Evolutionary conservation across 495 filamentous ascomycete species (phyloP), one percentile per base, ranked within the genome.

Genomic region (Achaetomiella virescens): DNA sequence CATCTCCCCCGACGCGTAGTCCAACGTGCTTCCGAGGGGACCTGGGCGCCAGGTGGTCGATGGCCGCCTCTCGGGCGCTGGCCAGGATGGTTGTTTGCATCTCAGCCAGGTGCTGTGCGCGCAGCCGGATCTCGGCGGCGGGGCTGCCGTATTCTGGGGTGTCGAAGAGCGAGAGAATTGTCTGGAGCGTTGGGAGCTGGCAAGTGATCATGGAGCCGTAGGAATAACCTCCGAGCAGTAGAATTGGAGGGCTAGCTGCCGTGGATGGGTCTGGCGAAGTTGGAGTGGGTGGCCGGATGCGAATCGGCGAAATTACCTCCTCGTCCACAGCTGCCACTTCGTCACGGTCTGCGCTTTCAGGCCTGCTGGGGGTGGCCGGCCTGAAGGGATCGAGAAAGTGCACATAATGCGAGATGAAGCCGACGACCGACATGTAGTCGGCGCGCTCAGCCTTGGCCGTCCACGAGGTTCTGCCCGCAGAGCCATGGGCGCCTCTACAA

Each of bases 141-240:
- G 79, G 67, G 0, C 81, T 81, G 21, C 76, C 78, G n/a, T 69
- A 61, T 8, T 62, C 51, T 0, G 81, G 78, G 7, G 66, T 61
- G 36, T 71, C 63, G 59, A 96, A 89, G 5, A 79, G 68, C 0
- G 77, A 59, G 3, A 87, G 58, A 40, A 95, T 80, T 1, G 75
- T 70, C 14, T 75, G 66, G 22, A 85, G 69, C 11, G 75, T 65
- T 2, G 90, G 91, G 6, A 92, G 81, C 59, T 84, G 81, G 4
- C 79, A 82, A 11, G 88, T 81, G 40, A 97, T 82, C 56, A 96
- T 75, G 6, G 90, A 86, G 35, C 93, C 93, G 65, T 96, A 97
- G 0, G 92, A 97, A 68, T 97, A 97, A 38, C 93, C 93, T 2
- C 79, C 87, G 5, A 95, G 66, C 1, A 96, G 65, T 6, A 91